Percentiles rank a stretch among this genome's conserved stretches.
These are phyloP conservation scores for Ustilago loliicola DNA, from an alignment of 1,284 basidiomycete species.

Conservation along the genomic window DNA sequence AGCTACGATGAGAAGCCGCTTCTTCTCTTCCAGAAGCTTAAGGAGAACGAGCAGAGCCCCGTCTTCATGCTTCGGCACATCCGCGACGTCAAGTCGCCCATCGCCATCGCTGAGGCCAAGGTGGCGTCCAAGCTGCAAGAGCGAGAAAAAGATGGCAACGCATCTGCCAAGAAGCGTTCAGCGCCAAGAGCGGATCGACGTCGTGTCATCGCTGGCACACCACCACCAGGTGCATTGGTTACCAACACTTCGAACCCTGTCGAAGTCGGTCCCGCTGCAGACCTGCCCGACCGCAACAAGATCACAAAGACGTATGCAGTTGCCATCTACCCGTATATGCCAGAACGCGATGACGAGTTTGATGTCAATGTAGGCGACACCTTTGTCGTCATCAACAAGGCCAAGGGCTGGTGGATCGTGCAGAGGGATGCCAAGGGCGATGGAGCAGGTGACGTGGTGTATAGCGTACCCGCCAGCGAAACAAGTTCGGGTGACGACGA, in stretches of 20 bases:
- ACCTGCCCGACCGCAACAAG: constrained; percentile 42
- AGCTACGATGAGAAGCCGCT: constrained; percentile 98
- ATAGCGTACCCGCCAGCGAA: constrained; percentile 79
- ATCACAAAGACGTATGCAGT: constrained; percentile 78
- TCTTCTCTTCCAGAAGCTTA: constrained; percentile 94
- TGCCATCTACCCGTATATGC: constrained; percentile 93
- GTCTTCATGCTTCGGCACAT: constrained; percentile 99
- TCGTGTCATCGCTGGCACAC: constrained; percentile 32
- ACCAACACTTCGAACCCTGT: constrained; percentile 33
- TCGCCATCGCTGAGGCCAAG: constrained; percentile 66
- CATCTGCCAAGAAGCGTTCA: constrained; percentile 25
- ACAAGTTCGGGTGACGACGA: constrained; percentile 39
- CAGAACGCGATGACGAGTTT: constrained; percentile 96
- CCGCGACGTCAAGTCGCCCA: constrained; percentile 94
- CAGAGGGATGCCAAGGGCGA: constrained; percentile 83
- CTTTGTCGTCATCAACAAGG: constrained; percentile 91
- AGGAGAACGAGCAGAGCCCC: constrained; percentile 95
- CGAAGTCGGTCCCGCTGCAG: constrained; percentile 56
- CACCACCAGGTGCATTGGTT: constrained; percentile 37
- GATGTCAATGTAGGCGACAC: constrained; percentile 84
- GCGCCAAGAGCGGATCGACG: constrained; percentile 40
- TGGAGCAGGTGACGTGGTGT: constrained; percentile 83
- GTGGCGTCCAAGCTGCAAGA: constrained; percentile 52
- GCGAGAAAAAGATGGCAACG: constrained; percentile 17
- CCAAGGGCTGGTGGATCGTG: constrained; percentile 99